A percentile compares a stretch with the other conserved stretches of the same genome.
Conservation (phyloP, 2,329 filamentous ascomycete genomes). For the Zopfia rhizophila region DNA sequence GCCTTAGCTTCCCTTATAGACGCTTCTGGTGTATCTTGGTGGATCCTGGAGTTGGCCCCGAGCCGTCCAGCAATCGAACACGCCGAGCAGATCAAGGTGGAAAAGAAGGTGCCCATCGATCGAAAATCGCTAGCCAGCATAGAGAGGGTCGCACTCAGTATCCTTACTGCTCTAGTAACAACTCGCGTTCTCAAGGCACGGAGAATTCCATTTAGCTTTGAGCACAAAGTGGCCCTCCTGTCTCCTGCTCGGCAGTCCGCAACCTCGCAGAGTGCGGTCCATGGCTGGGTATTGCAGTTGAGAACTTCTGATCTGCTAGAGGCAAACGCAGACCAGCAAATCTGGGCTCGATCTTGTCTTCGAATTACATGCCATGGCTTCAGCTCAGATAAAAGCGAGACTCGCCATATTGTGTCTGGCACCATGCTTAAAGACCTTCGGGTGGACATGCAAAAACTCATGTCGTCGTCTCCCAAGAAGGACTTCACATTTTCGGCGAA, state of each 20-base stretch:
- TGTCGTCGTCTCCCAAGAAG: constrained; percentile 61
- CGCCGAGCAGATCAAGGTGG: constrained; percentile 41
- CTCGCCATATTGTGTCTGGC: constrained; percentile 54
- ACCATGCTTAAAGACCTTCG: constrained; percentile 48
- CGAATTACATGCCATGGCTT: constrained; percentile 46
- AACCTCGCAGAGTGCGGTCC: constrained; percentile 19
- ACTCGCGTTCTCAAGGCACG: constrained; percentile 29
- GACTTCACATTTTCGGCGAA: constrained; percentile 71
- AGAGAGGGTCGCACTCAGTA: constrained; percentile 52
- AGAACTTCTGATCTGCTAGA: constrained; percentile 40
- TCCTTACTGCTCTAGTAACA: constrained; percentile 42
- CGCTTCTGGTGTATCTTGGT: constrained; percentile 49
- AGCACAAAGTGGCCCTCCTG: constrained; percentile 32
- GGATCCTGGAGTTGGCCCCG: constrained; percentile 43
- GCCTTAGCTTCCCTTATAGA: constrained; percentile 68
- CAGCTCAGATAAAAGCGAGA: constrained; percentile 35
- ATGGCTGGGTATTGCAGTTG: constrained; percentile 42
- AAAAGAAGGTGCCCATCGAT: constrained; percentile 34
- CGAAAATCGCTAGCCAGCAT: constrained; percentile 44
- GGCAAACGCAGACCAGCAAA: constrained; percentile 28
- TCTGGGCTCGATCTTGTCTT: constrained; percentile 43
- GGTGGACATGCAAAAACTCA: constrained; percentile 51
- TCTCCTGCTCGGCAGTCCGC: constrained; percentile 13
- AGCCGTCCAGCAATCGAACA: constrained; percentile 35
- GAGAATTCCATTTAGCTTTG: constrained; percentile 24